These are phyloP conservation scores for Globisporangium camurandrum DNA, from an alignment of 352 stramenopile species.

Conservation along the genomic window DNA sequence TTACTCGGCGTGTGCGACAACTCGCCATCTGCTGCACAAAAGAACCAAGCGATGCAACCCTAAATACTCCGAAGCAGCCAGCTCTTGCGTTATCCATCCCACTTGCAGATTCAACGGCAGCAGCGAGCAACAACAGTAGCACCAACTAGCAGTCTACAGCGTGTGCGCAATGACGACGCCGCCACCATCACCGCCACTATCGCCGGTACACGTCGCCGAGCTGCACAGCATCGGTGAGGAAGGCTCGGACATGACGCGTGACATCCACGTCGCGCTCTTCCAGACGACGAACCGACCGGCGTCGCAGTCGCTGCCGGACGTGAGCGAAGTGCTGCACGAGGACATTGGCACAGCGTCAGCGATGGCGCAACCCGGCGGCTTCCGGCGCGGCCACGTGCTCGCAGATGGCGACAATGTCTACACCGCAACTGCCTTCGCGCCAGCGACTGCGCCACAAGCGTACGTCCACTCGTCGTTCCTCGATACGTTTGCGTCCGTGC, in stretches of 20 bases:
- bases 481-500: slow-evolving; percentile 19
- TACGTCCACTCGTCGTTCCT: slow-evolving; percentile 50
- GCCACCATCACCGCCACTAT: background rate
- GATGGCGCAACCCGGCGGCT: slow-evolving; percentile 41
- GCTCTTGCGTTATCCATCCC: too few relatives aligned
- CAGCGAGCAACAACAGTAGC: too few relatives aligned
- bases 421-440: slow-evolving; percentile 14
- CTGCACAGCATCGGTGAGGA: slow-evolving; percentile 48
- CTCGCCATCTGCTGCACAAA: too few relatives aligned
- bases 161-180: too few relatives aligned
- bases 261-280: slow-evolving; percentile 61
- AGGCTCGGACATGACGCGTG: slow-evolving; percentile 57
- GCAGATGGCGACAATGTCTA: slow-evolving; percentile 19
- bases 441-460: slow-evolving; percentile 17
- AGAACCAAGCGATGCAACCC: too few relatives aligned
- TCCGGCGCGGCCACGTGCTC: slow-evolving; percentile 50
- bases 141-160: too few relatives aligned
- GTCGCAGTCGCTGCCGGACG: slow-evolving; percentile 41
- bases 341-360: slow-evolving; percentile 51
- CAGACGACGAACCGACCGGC: slow-evolving; percentile 34
- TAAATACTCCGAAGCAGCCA: too few relatives aligned
- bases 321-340: slow-evolving; percentile 49
- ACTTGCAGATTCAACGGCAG: too few relatives aligned
- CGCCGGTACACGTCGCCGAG: slow-evolving; percentile 16
- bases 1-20: too few relatives aligned